A percentile compares a stretch with the other conserved stretches of the same genome.
phyloP scores from a whole-genome alignment of 805 yeast genomes.

The Yarrowia sp. region DNA sequence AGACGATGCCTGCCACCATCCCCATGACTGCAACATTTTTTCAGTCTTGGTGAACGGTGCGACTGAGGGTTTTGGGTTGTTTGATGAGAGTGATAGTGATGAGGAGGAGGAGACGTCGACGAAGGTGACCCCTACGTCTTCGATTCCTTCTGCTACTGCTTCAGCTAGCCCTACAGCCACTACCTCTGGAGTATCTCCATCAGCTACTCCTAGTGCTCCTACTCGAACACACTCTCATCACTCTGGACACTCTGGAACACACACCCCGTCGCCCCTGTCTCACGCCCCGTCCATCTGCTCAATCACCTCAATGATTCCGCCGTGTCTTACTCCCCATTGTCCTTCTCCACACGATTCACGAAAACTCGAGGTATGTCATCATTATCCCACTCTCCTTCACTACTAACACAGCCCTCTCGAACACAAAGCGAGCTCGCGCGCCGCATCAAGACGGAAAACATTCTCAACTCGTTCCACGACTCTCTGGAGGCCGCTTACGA shows the following conservation, averaged over 20 bases:
- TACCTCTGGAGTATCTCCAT: background rate
- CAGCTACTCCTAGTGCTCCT: no score
- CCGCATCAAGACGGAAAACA: slow-evolving; percentile 21
- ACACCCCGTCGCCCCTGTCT: background rate
- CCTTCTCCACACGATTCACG: background rate
- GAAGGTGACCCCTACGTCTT: background rate
- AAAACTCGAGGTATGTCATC: background rate
- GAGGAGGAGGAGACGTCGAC: background rate
- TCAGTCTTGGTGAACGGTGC: slow-evolving; percentile 12
- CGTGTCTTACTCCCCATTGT: background rate
- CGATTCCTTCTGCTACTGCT: background rate
- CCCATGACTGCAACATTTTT: slow-evolving; percentile 10
- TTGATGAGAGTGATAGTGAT: background rate
- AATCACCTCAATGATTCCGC: background rate
- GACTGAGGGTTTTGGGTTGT: background rate
- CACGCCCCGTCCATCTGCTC: background rate
- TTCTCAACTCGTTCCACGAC: slow-evolving; percentile 24
- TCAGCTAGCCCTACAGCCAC: no score
- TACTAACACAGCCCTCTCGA: slow-evolving; percentile 25
- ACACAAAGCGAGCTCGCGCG: slow-evolving; percentile 12
- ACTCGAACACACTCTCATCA: background rate
- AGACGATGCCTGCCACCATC: slow-evolving; percentile 8
- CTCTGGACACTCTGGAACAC: background rate
- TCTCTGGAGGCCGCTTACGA: slow-evolving; percentile 21
- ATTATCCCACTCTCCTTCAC: background rate